A percentile compares a stretch with the other conserved stretches of the same genome.
Conservation (phyloP, 2,329 filamentous ascomycete species). For the Trichophyton equinum region DNA sequence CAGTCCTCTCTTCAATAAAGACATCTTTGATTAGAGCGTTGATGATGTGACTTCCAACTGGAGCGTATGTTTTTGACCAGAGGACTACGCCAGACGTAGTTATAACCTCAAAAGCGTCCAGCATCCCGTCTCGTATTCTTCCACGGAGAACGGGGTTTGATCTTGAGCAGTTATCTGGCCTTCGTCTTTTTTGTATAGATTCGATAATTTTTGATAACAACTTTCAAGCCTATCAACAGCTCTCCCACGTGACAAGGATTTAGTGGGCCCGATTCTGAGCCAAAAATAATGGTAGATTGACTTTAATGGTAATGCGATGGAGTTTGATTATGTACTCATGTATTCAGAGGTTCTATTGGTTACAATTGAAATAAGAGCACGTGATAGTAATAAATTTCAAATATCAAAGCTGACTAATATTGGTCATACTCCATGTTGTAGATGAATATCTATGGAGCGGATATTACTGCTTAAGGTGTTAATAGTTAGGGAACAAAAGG, state of each 20-base stretch:
- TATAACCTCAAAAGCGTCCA: slow-evolving; percentile 93
- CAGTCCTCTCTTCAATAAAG: slow-evolving; percentile 87
- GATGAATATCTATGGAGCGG: no score
- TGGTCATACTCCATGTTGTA: no score
- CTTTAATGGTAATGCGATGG: not conserved
- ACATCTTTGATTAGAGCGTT: slow-evolving; percentile 93
- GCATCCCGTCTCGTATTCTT: slow-evolving; percentile 44
- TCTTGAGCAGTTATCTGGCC: not conserved
- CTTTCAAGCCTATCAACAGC: not conserved
- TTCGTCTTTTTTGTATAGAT: not conserved
- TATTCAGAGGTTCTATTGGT: not conserved
- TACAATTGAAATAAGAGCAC: no score
- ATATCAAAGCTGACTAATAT: no score
- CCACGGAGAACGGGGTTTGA: not conserved
- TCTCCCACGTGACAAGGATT: not conserved
- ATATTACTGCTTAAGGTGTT: no score
- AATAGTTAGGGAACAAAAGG: no score
- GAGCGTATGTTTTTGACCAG: slow-evolving; percentile 79
- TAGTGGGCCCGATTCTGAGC: not conserved
- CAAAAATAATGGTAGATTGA: not conserved
- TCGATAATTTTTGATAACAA: not conserved
- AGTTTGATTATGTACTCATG: not conserved
- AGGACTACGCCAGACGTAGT: slow-evolving; percentile 93
- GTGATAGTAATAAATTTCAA: no score
- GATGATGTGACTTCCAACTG: slow-evolving; percentile 69